Evolutionary conservation across 768 basidiomycete species (phyloP).

Genomic region (Russula olivacea): DNA sequence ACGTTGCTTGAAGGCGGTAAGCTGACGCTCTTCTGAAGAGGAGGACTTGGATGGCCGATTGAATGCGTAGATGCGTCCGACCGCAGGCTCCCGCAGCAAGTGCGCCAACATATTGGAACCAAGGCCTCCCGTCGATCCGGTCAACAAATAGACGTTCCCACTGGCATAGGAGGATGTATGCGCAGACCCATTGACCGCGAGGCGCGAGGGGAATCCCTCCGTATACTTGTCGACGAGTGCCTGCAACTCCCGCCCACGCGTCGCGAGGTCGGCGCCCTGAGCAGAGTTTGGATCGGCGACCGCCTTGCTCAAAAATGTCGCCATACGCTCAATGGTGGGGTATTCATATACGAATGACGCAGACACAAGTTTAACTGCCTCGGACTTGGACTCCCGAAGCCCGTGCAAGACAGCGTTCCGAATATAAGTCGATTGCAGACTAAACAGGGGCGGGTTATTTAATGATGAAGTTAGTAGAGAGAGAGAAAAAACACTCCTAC

Average conservation of each 20-base stretch:
- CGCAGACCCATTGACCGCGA: neutral
- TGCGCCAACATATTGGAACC: constrained; percentile 27
- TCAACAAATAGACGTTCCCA: constrained; percentile 27
- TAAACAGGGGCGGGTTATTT: neutral
- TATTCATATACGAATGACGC: constrained; percentile 27
- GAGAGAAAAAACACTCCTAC: constrained; percentile 25
- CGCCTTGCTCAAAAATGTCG: constrained; percentile 15
- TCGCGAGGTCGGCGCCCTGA: constrained; percentile 2
- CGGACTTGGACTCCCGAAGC: constrained; percentile 25
- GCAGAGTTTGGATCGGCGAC: constrained; percentile 6
- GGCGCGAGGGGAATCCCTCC: constrained; percentile 22
- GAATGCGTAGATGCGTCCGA: constrained; percentile 27
- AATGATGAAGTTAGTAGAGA: neutral
- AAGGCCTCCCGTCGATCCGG: constrained; percentile 28
- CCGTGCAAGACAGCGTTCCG: constrained; percentile 28
- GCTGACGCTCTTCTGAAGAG: constrained; percentile 21
- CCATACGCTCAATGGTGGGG: constrained; percentile 25
- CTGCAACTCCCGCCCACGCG: constrained; percentile 24
- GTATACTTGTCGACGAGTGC: constrained; percentile 26
- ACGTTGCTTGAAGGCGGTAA: constrained; percentile 20
- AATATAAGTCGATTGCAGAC: constrained; percentile 29
- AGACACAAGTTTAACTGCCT: constrained; percentile 20
- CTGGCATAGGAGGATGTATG: neutral
- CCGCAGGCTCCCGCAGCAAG: constrained; percentile 15
- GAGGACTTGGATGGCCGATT: constrained; percentile 21